Conservation (phyloP, 2,329 filamentous ascomycete species). For the Didymella arachidicola region DNA sequence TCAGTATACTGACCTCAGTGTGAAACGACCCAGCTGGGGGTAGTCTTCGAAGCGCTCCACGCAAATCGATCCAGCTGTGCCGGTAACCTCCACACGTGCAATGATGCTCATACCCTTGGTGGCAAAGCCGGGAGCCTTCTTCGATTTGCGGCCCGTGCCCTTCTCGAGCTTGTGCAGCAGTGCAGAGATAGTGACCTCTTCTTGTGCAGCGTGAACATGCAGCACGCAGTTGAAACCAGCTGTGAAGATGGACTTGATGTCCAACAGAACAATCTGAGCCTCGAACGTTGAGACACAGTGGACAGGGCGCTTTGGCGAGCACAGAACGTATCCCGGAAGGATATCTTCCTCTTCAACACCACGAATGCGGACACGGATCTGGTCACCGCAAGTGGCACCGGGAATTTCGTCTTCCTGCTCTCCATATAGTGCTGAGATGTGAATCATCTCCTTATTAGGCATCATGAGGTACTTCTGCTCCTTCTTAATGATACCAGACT, state of each 20-base stretch:
- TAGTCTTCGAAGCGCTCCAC: conserved; percentile 96
- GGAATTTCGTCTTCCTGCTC: conserved; percentile 93
- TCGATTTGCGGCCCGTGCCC: conserved; percentile 91
- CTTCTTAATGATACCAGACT: conserved; percentile 91
- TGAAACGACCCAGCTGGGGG: conserved; percentile 66
- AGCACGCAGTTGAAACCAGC: conserved; percentile 98
- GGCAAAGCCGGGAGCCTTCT: conserved; percentile 89
- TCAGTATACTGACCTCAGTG: conserved; percentile 30
- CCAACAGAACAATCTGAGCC: conserved; percentile 93
- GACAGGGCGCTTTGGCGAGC: conserved; percentile 90
- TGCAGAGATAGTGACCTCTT: conserved; percentile 91
- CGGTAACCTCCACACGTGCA: conserved; percentile 85
- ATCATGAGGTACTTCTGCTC: conserved; percentile 87
- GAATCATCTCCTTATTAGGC: conserved; percentile 86
- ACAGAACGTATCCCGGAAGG: conserved; percentile 92
- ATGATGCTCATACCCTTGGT: conserved; percentile 86
- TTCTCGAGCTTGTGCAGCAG: conserved; percentile 95
- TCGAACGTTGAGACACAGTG: conserved; percentile 91
- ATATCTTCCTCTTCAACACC: conserved; percentile 98
- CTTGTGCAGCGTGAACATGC: conserved; percentile 95
- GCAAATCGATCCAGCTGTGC: conserved; percentile 85
- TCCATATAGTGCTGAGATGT: conserved; percentile 86
- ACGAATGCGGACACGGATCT: conserved; percentile 88
- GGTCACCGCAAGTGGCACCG: conserved; percentile 87
- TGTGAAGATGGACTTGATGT: conserved; percentile 91